Evolutionary conservation across 495 filamentous ascomycete genomes (phyloP).

Genomic region (Tetracladium setigerum): DNA sequence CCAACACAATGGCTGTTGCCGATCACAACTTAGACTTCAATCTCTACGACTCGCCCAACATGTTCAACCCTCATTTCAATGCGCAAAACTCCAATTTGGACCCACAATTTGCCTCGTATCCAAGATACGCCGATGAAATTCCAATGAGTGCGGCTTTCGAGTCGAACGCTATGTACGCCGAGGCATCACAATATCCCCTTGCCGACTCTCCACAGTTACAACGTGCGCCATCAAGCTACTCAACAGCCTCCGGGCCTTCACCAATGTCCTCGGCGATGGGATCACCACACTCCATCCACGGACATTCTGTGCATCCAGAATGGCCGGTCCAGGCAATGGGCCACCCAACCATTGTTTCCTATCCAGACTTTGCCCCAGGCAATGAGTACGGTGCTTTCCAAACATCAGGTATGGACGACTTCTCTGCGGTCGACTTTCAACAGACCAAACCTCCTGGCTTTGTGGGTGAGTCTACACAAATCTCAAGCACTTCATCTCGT

Average conservation of each 20-base stretch:
- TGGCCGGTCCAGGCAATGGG: slow-evolving; percentile 56
- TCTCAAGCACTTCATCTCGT: slow-evolving; percentile 21
- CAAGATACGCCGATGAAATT: slow-evolving; percentile 11
- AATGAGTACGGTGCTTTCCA: slow-evolving; percentile 29
- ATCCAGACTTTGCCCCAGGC: slow-evolving; percentile 39
- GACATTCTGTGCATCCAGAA: slow-evolving; percentile 51
- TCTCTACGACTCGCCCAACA: slow-evolving; percentile 18
- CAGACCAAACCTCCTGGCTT: slow-evolving; percentile 46
- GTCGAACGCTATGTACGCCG: slow-evolving; percentile 15
- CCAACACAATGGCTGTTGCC: too few species aligned
- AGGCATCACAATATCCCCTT: slow-evolving; percentile 14
- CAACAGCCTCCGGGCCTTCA: slow-evolving; percentile 68
- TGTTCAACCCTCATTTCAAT: slow-evolving; percentile 15
- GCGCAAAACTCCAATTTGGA: slow-evolving; percentile 15
- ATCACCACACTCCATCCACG: slow-evolving; percentile 65
- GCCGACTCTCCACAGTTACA: slow-evolving; percentile 31
- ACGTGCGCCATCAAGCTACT: slow-evolving; percentile 50
- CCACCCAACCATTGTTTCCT: slow-evolving; percentile 57
- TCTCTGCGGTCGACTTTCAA: slow-evolving; percentile 34
- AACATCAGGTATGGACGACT: slow-evolving; percentile 46
- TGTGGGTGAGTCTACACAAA: slow-evolving; percentile 70
- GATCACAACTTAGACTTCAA: slow-evolving; percentile 14
- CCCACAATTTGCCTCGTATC: slow-evolving; percentile 2
- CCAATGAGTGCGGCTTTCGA: slow-evolving; percentile 10
- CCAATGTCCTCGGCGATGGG: slow-evolving; percentile 74